Percentiles rank a stretch among this genome's conserved stretches.
Conservation (phyloP, 495 filamentous ascomycete species). For the Rostrohypoxylon terebratum region DNA sequence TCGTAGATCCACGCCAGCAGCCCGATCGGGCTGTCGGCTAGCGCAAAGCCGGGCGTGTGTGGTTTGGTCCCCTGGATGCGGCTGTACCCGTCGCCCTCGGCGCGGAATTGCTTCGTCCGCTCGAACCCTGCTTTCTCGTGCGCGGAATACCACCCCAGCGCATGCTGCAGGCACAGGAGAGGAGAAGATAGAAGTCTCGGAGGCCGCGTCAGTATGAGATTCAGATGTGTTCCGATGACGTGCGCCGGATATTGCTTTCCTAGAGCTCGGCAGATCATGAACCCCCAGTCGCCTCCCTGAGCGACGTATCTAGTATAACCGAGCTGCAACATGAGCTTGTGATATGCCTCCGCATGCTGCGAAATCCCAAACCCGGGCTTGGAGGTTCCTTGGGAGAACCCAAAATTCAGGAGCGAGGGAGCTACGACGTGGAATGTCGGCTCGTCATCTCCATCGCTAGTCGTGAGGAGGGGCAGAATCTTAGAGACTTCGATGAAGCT, state of each 20-base stretch:
- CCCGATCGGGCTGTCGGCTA: constrained; percentile 68
- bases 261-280: constrained; percentile 67
- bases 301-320: constrained; percentile 73
- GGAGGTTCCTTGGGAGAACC: constrained; percentile 65
- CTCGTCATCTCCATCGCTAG: constrained; percentile 45
- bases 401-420: constrained; percentile 74
- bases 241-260: constrained; percentile 65
- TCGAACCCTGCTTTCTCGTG: constrained; percentile 55
- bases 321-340: constrained; percentile 72
- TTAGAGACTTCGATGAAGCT: constrained; percentile 75
- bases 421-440: constrained; percentile 74
- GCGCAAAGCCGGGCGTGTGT: constrained; percentile 66
- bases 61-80: constrained; percentile 67
- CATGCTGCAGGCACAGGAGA: constrained; percentile 54
- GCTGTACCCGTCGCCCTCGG: constrained; percentile 64
- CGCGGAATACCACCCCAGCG: constrained; percentile 47
- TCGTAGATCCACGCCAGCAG: constrained; percentile 74
- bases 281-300: constrained; percentile 78
- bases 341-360: constrained; percentile 68
- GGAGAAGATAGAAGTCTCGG: constrained; percentile 52
- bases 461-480: constrained; percentile 67
- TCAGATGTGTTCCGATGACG: constrained; percentile 71
- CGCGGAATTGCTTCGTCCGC: constrained; percentile 59
- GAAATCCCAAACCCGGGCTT: constrained; percentile 65
- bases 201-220: constrained; percentile 60